A percentile compares a stretch with the other conserved stretches of the same genome.
These are phyloP conservation scores for Trametes pubescens DNA, from an alignment of 1,284 basidiomycete genomes.

Conservation along the genomic window DNA sequence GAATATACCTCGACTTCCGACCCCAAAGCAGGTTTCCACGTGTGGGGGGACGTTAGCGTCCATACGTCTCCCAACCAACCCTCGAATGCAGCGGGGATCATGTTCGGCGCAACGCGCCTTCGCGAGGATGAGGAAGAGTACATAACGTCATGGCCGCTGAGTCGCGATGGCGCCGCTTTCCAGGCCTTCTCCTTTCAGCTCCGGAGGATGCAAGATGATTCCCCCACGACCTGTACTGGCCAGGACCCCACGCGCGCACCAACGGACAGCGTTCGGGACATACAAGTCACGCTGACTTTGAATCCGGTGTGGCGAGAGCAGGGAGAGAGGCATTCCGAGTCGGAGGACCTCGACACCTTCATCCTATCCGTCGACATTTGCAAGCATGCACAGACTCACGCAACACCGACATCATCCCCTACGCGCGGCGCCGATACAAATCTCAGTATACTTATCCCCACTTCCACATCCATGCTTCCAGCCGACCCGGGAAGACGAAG, in stretches of 20 bases:
- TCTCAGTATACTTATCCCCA: no score
- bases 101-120: background rate
- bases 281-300: background rate
- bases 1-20: background rate
- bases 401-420: background rate
- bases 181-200: constrained; percentile 1
- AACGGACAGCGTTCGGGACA: no score
- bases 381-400: background rate
- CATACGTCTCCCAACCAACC: background rate
- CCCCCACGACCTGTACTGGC: background rate
- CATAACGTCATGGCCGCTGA: background rate
- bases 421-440: background rate
- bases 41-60: background rate
- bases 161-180: background rate
- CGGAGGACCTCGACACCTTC: background rate
- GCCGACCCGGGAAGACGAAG: no score
- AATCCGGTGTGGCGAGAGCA: background rate
- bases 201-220: background rate
- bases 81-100: background rate
- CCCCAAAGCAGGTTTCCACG: background rate
- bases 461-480: no score
- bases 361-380: background rate
- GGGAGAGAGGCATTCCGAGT: no score
- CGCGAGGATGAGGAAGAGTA: background rate
- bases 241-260: no score